These are phyloP conservation scores for Martensiomyces pterosporus DNA, from an alignment of 192 early-diverging fungal genomes.

Conservation along the genomic window DNA sequence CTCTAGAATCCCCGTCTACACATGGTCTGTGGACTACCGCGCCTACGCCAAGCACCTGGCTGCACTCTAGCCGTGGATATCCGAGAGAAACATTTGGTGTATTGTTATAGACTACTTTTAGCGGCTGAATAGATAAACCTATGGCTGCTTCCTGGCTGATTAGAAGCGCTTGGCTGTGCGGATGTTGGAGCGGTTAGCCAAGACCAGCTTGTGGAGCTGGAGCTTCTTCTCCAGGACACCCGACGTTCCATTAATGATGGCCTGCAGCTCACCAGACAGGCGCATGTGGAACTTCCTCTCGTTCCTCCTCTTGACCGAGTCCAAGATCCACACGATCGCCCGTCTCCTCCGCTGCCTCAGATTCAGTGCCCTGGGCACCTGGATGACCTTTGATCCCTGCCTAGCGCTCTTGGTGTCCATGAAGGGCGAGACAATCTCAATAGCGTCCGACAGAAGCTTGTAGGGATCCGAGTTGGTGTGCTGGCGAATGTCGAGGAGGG, in stretches of 20 bases:
- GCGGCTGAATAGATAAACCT: too few species aligned
- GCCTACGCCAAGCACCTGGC: slow-evolving; percentile 16
- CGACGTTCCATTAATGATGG: slow-evolving; percentile 70
- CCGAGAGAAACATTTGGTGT: background rate
- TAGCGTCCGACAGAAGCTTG: slow-evolving; percentile 60
- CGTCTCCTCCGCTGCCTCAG: slow-evolving; percentile 69
- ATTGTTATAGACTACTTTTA: too few species aligned
- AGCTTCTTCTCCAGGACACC: slow-evolving; percentile 69
- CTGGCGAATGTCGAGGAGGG: slow-evolving; percentile 62
- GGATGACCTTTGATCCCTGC: slow-evolving; percentile 78
- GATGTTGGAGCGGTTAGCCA: slow-evolving; percentile 78
- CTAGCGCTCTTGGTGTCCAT: slow-evolving; percentile 67
- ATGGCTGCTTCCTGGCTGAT: background rate
- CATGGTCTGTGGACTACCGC: slow-evolving; percentile 23
- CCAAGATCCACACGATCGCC: slow-evolving; percentile 85
- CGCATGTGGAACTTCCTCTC: slow-evolving; percentile 65
- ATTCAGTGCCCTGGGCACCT: slow-evolving; percentile 73
- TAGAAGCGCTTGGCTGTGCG: slow-evolving; percentile 12
- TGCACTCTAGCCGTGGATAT: background rate
- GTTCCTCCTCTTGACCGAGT: slow-evolving; percentile 61
- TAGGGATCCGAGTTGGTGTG: slow-evolving; percentile 65
- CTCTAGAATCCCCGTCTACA: slow-evolving; percentile 15
- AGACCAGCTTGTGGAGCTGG: slow-evolving; percentile 72
- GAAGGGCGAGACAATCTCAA: slow-evolving; percentile 70
- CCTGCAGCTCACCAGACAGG: slow-evolving; percentile 75